These are phyloP conservation scores for Vitis hybrid DNA, from an alignment of 177 flowering plant genomes.

Conservation along the genomic window DNA sequence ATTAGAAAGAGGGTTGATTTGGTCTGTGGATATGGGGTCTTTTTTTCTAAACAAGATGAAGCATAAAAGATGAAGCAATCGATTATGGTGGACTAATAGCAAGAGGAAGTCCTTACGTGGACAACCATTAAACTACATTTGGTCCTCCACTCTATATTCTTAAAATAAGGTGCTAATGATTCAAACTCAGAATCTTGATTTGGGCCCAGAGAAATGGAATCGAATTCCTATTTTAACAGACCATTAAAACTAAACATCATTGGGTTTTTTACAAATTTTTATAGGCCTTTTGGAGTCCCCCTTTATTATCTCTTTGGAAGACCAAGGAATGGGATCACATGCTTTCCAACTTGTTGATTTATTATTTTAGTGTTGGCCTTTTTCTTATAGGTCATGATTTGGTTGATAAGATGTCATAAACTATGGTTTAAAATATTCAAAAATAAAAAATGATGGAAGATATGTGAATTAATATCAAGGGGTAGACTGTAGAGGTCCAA, in stretches of 20 bases:
- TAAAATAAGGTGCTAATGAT: background rate
- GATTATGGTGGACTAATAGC: background rate
- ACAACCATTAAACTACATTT: background rate
- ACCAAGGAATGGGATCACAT: slow-evolving; percentile 6
- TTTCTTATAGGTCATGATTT: background rate
- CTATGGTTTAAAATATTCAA: too few relatives aligned
- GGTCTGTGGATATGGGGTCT: too few relatives aligned
- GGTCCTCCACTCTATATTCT: background rate
- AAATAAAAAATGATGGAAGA: too few relatives aligned
- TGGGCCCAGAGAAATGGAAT: slow-evolving; percentile 23
- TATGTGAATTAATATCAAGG: background rate
- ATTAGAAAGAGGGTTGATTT: background rate
- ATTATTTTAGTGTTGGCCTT: background rate
- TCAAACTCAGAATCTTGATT: background rate
- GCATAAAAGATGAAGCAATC: background rate
- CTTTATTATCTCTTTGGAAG: slow-evolving; percentile 2
- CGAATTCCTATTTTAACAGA: slow-evolving; percentile 12
- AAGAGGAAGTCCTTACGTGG: background rate
- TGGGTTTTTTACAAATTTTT: background rate
- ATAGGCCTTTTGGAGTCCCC: slow-evolving; percentile 5
- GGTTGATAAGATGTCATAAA: background rate
- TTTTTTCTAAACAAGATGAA: background rate
- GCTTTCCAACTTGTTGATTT: background rate
- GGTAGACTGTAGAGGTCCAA: too few relatives aligned
- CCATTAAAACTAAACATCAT: background rate